Evolutionary conservation across 306 rosid species (phyloP).

Genomic region (Cyamopsis tetragonoloba): DNA sequence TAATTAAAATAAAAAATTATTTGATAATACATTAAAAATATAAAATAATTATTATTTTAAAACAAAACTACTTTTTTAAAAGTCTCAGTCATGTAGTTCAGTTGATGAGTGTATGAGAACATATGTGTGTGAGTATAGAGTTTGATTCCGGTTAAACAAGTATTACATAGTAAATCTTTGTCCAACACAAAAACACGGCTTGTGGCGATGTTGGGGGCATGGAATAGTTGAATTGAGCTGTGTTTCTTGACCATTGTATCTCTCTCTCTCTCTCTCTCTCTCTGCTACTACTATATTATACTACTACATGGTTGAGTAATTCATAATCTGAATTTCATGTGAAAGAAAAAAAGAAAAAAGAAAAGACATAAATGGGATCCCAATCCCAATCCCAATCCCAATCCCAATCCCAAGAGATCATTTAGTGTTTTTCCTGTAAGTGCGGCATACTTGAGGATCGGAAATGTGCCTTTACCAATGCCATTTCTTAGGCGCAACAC

Average conservation of each 20-base stretch:
- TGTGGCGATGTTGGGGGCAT: conserved; percentile 51
- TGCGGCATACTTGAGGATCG: conserved; percentile 45
- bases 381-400: no score
- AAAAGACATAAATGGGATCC: conserved; percentile 24
- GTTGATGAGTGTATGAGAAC: no score
- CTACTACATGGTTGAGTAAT: conserved; percentile 21
- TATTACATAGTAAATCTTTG: conserved; percentile 39
- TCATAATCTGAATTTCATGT: conserved; percentile 24
- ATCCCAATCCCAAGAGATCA: conserved; percentile 44
- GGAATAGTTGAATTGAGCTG: conserved; percentile 35
- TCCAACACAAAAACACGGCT: conserved; percentile 47
- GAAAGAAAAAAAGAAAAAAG: neutral
- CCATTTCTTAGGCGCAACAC: conserved; percentile 21
- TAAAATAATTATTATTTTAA: no score
- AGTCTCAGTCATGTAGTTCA: no score
- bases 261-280: no score
- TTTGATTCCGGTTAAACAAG: no score
- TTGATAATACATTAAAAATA: no score
- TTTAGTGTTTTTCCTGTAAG: conserved; percentile 37
- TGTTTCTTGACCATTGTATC: conserved; percentile 50
- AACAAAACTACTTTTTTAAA: no score
- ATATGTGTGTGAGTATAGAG: no score
- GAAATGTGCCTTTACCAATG: conserved; percentile 25
- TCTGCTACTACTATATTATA: no score
- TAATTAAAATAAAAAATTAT: no score